Evolutionary conservation across 148 eudicot species (phyloP).

Genomic region (Bassia scoparia): DNA sequence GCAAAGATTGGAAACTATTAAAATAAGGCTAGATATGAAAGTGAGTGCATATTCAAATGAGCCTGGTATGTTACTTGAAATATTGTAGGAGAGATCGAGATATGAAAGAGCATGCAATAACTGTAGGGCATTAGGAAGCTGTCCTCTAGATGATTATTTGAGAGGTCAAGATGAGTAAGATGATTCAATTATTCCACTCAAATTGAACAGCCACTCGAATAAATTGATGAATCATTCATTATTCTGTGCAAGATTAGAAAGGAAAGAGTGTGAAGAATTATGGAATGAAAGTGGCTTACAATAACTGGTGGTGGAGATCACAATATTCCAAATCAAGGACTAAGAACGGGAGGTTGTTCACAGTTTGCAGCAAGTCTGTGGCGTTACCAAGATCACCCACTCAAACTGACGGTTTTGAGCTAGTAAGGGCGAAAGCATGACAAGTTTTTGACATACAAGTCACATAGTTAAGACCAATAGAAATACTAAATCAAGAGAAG

Average conservation of each 20-base stretch:
- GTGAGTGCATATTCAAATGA: background rate
- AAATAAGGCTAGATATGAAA: slow-evolving; percentile 1
- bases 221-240: background rate
- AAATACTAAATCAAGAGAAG: background rate
- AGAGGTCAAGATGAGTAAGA: background rate
- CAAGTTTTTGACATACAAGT: background rate
- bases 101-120: background rate
- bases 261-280: background rate
- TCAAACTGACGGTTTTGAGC: background rate
- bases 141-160: background rate
- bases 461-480: too few relatives aligned
- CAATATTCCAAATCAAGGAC: background rate
- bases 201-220: background rate
- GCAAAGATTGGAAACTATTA: slow-evolving; percentile 6
- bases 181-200: slow-evolving; percentile 4
- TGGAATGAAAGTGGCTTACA: background rate
- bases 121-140: slow-evolving; percentile 1
- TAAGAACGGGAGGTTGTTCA: slow-evolving; percentile 4
- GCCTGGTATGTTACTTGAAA: background rate
- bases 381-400: background rate
- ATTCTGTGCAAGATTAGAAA: background rate
- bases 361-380: background rate
- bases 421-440: background rate
- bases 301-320: background rate
- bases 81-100: background rate